Conservation (phyloP, 1,284 basidiomycete genomes). For the Quambalaria eucalypti region DNA sequence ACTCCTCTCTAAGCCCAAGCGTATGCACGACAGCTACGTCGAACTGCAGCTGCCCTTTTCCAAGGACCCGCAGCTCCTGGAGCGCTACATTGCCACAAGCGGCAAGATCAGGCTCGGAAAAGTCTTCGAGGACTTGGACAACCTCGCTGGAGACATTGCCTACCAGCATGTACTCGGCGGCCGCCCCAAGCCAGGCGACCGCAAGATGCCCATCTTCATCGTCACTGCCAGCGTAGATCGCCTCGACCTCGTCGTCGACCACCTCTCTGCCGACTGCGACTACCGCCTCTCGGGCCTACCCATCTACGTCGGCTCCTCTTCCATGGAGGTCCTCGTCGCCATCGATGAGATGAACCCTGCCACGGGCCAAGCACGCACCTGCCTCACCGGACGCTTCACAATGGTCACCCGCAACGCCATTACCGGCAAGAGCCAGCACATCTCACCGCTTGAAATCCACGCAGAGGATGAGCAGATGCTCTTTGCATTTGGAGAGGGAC, state of each 20-base stretch:
- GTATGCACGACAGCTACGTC: constrained; percentile 45
- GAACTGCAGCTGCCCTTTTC: constrained; percentile 44
- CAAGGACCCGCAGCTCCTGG: constrained; percentile 34
- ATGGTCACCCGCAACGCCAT: constrained; percentile 43
- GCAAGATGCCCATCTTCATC: constrained; percentile 42
- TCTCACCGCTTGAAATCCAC: constrained; percentile 32
- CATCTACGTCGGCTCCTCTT: constrained; percentile 38
- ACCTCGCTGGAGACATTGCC: constrained; percentile 40
- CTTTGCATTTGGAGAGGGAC: constrained; percentile 40
- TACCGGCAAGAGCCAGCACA: constrained; percentile 29
- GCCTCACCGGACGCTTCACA: constrained; percentile 47
- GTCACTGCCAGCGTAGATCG: constrained; percentile 49
- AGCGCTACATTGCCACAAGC: constrained; percentile 46
- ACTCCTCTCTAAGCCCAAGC: constrained; percentile 21
- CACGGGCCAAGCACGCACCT: constrained; percentile 22
- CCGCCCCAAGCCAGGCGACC: constrained; percentile 27
- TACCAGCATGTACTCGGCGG: constrained; percentile 46
- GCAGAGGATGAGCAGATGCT: constrained; percentile 37
- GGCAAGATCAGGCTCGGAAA: constrained; percentile 45
- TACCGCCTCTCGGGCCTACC: constrained; percentile 28
- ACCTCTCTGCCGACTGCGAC: constrained; percentile 21
- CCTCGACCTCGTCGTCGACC: constrained; percentile 28
- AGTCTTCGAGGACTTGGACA: constrained; percentile 48
- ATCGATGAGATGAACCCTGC: constrained; percentile 39
- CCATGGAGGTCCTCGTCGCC: constrained; percentile 47